phyloP scores from a whole-genome alignment of 495 filamentous ascomycete species.

The Lichenothelia convexa region DNA sequence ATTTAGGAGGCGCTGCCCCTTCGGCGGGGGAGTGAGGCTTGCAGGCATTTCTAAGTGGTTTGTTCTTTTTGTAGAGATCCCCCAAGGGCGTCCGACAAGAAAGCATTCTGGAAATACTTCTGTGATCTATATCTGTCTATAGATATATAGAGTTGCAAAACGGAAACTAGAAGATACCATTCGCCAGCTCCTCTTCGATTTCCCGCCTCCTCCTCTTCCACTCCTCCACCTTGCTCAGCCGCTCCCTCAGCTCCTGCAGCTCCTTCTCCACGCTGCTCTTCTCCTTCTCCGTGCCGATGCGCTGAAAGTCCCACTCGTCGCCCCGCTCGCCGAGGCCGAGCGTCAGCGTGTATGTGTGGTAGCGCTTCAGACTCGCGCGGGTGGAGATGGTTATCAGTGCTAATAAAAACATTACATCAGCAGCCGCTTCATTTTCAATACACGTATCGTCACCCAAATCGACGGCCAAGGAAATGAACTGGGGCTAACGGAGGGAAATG shows the following conservation, averaged over 20 bases:
- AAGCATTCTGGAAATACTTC: no score
- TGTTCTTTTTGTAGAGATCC: no score
- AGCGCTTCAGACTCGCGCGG: conserved; percentile 79
- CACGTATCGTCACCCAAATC: no score
- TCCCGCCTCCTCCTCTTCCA: conserved; percentile 64
- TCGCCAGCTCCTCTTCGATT: conserved; percentile 45
- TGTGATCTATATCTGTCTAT: no score
- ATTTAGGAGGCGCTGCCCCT: no score
- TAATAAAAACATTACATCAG: no score
- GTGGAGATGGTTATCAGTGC: conserved; percentile 87
- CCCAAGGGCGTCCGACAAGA: no score
- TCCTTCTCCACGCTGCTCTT: conserved; percentile 82
- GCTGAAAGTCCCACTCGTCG: conserved; percentile 65
- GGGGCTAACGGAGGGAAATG: background rate
- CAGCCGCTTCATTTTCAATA: no score
- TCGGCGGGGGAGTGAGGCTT: no score
- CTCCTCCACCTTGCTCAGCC: conserved; percentile 59
- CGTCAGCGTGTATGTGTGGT: conserved; percentile 76
- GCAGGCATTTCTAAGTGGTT: no score
- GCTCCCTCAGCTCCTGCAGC: conserved; percentile 61
- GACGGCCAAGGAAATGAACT: background rate
- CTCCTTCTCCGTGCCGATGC: conserved; percentile 83
- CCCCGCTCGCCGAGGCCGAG: conserved; percentile 52
- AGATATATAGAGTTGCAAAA: no score
- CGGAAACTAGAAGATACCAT: no score